phyloP scores from a whole-genome alignment of 345 rosid species.

The Cardiospermum halicacabum region DNA sequence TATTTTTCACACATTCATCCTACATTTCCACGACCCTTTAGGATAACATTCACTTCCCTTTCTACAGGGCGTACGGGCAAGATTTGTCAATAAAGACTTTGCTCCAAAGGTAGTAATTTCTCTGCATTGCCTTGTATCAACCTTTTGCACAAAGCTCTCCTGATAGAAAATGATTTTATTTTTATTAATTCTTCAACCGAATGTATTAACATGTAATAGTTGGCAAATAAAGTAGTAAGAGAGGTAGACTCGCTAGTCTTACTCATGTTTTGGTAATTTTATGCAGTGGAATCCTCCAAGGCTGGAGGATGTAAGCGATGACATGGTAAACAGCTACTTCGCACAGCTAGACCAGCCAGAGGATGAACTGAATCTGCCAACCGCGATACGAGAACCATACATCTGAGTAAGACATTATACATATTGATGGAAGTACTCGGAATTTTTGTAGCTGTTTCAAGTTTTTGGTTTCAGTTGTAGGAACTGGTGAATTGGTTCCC shows the following conservation, averaged over 20 bases:
- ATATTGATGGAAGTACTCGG: not conserved
- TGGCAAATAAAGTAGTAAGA: too few relatives aligned
- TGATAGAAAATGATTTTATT: too few relatives aligned
- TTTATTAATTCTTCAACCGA: too few relatives aligned
- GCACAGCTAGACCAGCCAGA: conserved; percentile 32
- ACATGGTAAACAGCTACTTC: conserved; percentile 57
- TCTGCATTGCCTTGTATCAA: not conserved
- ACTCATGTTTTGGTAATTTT: not conserved
- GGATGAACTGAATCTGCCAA: conserved; percentile 51
- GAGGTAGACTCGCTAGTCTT: too few relatives aligned
- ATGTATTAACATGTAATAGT: too few relatives aligned
- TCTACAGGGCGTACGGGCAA: conserved; percentile 74
- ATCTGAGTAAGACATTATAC: conserved; percentile 16
- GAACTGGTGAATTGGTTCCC: not conserved
- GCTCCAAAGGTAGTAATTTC: conserved; percentile 67
- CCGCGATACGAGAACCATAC: conserved; percentile 42
- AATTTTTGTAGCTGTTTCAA: conserved; percentile 4
- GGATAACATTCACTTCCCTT: not conserved
- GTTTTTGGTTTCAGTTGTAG: not conserved
- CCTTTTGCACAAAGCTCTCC: not conserved
- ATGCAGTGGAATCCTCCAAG: conserved; percentile 67
- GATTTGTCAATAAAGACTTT: conserved; percentile 78
- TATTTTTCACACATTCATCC: not conserved
- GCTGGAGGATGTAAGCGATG: conserved; percentile 44
- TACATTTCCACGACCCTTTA: not conserved